Base-by-base conservation (phyloP, 75 land plant genomes). In the Picea glauca region DNA sequence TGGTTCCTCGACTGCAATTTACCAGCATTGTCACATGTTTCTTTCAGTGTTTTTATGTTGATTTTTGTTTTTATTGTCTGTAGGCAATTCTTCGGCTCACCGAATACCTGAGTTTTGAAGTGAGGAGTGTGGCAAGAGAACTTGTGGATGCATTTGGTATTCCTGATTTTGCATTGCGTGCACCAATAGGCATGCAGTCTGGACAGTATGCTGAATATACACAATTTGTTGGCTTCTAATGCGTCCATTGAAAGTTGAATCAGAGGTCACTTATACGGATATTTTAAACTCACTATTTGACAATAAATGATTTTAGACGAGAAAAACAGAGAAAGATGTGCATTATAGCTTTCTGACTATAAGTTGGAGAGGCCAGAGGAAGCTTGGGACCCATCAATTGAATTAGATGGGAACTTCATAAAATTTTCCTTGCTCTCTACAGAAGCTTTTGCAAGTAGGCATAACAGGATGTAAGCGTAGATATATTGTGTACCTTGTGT, bases 61-160 rank as follows among this genome's bases (percentile, higher is more conserved):
- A n/a, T 20, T 54, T 32, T 67, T 80, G 31, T 4, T 46, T n/a
- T 50, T 50, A 50, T 46, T 38, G 73, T 57, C 61, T 83, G 65
- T 92, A 94, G 99, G 99, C 99, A 72, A 92, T 96, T 35, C 93
- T 94, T 78, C 87, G 96, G 56, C 91, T 94, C 65, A 82, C 88
- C 4, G 93, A 96, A 74, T 91, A 92, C 77, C 80, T 96, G 82
- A 82, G 97, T 83, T 92, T 84, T 80, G 98, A 94, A 84, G 92
- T 94, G 79, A 88, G 87, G 78, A 85, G 82, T 23, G 86, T 90
- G 60, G 95, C 95, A 2, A 83, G 77, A 75, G 93, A 93, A 80
- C 86, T 94, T 54, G 90, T 96, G 2, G 98, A 94, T 82, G 98
- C 89, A 30, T 91, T 96, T 78, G 92, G 90, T 80, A 88, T 94